Evolutionary conservation across 495 filamentous ascomycete species (phyloP), one percentile per base, ranked within the genome.

Genomic region (Penicillium chermesinum): DNA sequence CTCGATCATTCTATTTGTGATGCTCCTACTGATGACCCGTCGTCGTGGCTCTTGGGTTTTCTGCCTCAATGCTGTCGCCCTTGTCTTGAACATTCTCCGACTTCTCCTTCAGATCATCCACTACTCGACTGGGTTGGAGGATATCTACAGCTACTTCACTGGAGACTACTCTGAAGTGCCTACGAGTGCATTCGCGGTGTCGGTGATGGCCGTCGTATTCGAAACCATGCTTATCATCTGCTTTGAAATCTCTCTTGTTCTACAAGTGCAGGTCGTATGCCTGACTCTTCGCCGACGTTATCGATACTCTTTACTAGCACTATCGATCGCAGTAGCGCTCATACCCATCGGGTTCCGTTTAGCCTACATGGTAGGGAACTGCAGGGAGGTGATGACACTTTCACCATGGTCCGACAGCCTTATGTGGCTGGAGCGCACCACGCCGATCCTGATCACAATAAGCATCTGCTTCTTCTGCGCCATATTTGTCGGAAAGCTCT

Each of bases 391-490:
- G 46, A 48, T 84, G 16, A 40, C 56, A 38, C 39, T 59, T 3
- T 34, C 22, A 0, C 47, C 39, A 17, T 49, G 36, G 32, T 10
- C 9, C 12, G 36, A 48, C 0, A 18, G 25, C 4, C 25, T 67
- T 20, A 50, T 58, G 33, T 80, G 75, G 75, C 55, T 90, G 13
- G 67, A 75, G 18, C 73, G 67, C 40, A 67, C 64, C 2, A 69
- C 71, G 41, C 74, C 82, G 47, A 81, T 78, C 33, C 58, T 76
- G 44, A 72, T 81, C 39, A 80, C 84, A 0, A 64, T 79, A 16
- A 82, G 78, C 46, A 85, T 94, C 60, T 87, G 77, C 64, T 86
- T 80, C 72, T 95, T 89, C 69, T 85, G 80, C 46, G 65, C 73
- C 19, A 62, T 93, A 47, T 95, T 96, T 64, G 78, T 82, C 49